Conservation (phyloP, 306 rosid genomes). For the Vigna radiata region DNA sequence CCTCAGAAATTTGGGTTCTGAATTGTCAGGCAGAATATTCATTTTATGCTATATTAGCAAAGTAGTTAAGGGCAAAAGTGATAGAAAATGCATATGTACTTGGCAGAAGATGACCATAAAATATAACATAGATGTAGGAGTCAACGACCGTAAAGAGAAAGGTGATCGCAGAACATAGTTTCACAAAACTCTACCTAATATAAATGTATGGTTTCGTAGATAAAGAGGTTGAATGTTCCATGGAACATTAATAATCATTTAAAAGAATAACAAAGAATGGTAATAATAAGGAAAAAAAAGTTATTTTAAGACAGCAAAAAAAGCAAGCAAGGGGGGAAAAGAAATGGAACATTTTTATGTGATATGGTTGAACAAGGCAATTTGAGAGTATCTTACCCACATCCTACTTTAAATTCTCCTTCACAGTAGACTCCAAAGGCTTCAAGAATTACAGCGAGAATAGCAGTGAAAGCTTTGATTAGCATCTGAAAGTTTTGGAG, state of each 20-base stretch:
- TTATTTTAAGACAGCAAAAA: too few relatives aligned
- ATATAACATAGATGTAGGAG: slow-evolving; percentile 9
- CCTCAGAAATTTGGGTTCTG: slow-evolving; percentile 13
- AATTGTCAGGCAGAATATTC: background rate
- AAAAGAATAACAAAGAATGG: background rate
- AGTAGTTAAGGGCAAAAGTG: background rate
- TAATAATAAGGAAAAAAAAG: too few relatives aligned
- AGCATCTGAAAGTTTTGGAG: slow-evolving; percentile 74
- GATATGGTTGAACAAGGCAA: slow-evolving; percentile 26
- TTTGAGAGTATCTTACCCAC: slow-evolving; percentile 75
- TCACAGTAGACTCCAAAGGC: slow-evolving; percentile 91
- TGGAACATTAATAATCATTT: background rate
- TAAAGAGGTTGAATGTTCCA: too few relatives aligned
- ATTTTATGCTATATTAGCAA: background rate
- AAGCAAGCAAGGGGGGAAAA: too few relatives aligned
- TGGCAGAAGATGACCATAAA: slow-evolving; percentile 20
- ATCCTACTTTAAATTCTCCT: slow-evolving; percentile 88
- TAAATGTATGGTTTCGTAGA: too few relatives aligned
- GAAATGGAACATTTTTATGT: background rate
- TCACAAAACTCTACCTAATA: slow-evolving; percentile 16
- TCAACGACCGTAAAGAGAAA: slow-evolving; percentile 2
- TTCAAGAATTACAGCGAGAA: slow-evolving; percentile 89
- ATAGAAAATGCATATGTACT: background rate
- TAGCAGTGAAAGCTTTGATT: slow-evolving; percentile 80
- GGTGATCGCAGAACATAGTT: slow-evolving; percentile 14